Evolutionary conservation across 192 early-diverging fungal genomes (phyloP).

Genomic region (Backusella luteola): DNA sequence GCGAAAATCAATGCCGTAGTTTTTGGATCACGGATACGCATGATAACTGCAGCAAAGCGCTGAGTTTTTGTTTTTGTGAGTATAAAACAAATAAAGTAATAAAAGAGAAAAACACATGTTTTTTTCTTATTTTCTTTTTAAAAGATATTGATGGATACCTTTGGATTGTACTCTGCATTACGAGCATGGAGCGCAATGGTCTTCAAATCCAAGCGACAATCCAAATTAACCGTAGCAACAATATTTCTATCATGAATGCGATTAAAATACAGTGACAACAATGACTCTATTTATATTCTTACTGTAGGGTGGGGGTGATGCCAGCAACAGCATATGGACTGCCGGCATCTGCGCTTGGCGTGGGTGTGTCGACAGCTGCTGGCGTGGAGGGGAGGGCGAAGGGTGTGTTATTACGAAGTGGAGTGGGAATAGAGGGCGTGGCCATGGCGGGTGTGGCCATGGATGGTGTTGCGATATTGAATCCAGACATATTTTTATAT

Average conservation of each 20-base stretch:
- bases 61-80: constrained; percentile 34
- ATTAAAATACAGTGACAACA: constrained; percentile 3
- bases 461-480: constrained; percentile 39
- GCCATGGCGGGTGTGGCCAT: constrained; percentile 34
- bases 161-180: constrained; percentile 99
- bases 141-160: constrained; percentile 59
- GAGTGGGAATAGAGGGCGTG: constrained; percentile 35
- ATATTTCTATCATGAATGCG: constrained; percentile 74
- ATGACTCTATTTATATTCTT: constrained; percentile 32
- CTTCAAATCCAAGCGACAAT: constrained; percentile 95
- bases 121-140: not conserved
- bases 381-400: constrained; percentile 40
- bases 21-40: constrained; percentile 99
- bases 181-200: constrained; percentile 98
- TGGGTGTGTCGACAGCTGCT: constrained; percentile 37
- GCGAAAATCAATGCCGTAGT: constrained; percentile 99
- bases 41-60: constrained; percentile 99
- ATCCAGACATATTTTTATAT: constrained; percentile 31
- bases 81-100: not conserved
- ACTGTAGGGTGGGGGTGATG: constrained; percentile 60
- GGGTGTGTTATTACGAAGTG: constrained; percentile 25
- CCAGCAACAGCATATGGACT: constrained; percentile 48
- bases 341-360: constrained; percentile 38
- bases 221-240: constrained; percentile 98
- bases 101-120: constrained; percentile 7